These are phyloP conservation scores for Russula ochroleuca DNA, from an alignment of 768 basidiomycete genomes.

Conservation along the genomic window DNA sequence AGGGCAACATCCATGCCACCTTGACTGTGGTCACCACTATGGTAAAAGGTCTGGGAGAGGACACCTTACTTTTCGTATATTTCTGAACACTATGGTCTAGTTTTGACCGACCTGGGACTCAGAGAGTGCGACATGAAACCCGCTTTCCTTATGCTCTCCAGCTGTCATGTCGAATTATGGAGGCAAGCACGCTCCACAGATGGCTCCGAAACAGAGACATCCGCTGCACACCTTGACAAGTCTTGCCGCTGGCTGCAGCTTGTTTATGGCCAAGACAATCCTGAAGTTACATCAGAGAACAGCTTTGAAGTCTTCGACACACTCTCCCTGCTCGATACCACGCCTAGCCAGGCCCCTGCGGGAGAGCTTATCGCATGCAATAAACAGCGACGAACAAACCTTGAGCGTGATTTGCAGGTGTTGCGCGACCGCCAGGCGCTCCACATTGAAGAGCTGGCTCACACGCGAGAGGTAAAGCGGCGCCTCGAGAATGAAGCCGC, in stretches of 20 bases:
- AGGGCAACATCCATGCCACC: constrained; percentile 44
- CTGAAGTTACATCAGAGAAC: constrained; percentile 11
- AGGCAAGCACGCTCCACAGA: constrained; percentile 31
- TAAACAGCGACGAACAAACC: constrained; percentile 16
- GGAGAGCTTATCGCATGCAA: neutral
- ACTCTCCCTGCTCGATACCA: neutral
- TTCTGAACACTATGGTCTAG: constrained; percentile 31
- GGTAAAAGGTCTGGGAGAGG: constrained; percentile 41
- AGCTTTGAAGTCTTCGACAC: constrained; percentile 4
- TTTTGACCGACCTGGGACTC: constrained; percentile 39
- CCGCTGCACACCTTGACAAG: constrained; percentile 38
- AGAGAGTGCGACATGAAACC: constrained; percentile 43
- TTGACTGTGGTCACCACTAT: constrained; percentile 43
- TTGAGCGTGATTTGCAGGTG: constrained; percentile 40
- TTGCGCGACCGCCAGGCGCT: constrained; percentile 37
- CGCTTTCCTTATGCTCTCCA: constrained; percentile 49
- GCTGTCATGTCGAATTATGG: constrained; percentile 50
- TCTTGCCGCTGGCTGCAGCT: constrained; percentile 46
- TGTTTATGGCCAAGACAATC: constrained; percentile 40
- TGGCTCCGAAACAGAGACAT: constrained; percentile 31
- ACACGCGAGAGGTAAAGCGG: constrained; percentile 40
- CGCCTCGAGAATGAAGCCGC: constrained; percentile 41
- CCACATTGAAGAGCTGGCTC: constrained; percentile 34
- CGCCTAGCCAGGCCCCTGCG: neutral
- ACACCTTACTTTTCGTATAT: neutral